These are phyloP conservation scores for Staphylotrichum tortipilum DNA, from an alignment of 495 filamentous ascomycete species.

Conservation along the genomic window DNA sequence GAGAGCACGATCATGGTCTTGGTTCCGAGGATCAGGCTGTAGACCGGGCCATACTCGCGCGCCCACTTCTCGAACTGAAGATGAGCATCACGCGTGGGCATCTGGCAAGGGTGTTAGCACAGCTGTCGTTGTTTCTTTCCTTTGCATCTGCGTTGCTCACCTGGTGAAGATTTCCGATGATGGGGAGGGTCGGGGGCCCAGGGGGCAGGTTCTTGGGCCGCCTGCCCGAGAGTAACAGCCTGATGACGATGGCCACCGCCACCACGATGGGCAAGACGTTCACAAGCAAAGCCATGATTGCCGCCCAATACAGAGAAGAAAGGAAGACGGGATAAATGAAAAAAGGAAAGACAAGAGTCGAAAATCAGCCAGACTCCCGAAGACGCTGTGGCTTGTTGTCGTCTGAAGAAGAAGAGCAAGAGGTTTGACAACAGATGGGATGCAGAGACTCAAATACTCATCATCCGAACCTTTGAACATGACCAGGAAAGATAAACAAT, in stretches of 20 bases:
- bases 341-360: too few species aligned
- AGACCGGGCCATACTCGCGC: slow-evolving; percentile 32
- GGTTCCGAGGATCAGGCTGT: slow-evolving; percentile 34
- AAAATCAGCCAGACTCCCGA: too few species aligned
- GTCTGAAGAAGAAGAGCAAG: background rate
- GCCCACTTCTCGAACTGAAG: slow-evolving; percentile 34
- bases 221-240: slow-evolving; percentile 19
- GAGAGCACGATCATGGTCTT: slow-evolving; percentile 28
- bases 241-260: slow-evolving; percentile 19
- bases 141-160: slow-evolving; percentile 9
- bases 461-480: too few species aligned
- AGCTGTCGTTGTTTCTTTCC: too few species aligned
- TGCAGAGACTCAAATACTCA: background rate
- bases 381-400: too few species aligned
- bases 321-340: too few species aligned
- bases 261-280: slow-evolving; percentile 18
- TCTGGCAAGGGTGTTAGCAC: too few species aligned
- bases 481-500: too few species aligned
- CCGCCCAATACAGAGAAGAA: too few species aligned
- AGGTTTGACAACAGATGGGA: background rate
- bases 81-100: slow-evolving; percentile 25
- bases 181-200: slow-evolving; percentile 27
- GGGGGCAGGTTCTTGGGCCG: slow-evolving; percentile 27
- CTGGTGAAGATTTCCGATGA: slow-evolving; percentile 30
- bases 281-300: slow-evolving; percentile 17